A percentile compares a stretch with the other conserved stretches of the same genome.
phyloP scores from a whole-genome alignment of 805 yeast genomes.

The Kazachstania viticola region DNA sequence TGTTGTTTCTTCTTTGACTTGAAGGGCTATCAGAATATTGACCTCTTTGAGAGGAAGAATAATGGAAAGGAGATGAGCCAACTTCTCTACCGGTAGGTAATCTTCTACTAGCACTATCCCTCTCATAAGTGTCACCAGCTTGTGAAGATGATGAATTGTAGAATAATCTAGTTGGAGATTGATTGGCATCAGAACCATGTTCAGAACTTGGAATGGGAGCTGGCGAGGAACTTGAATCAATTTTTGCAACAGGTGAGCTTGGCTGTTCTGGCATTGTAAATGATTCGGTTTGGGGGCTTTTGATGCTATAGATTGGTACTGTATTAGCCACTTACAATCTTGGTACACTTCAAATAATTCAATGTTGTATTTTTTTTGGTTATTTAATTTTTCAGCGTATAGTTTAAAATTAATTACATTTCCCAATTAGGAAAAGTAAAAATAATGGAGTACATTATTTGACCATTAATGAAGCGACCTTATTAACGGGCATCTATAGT shows the following conservation, averaged over 20 bases:
- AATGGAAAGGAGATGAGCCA: conserved; percentile 36
- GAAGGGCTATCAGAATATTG: conserved; percentile 19
- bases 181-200: conserved; percentile 27
- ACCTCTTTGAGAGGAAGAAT: conserved; percentile 27
- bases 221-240: conserved; percentile 26
- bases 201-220: conserved; percentile 26
- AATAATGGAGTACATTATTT: too few relatives aligned
- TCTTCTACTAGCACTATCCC: conserved; percentile 10
- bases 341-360: too few relatives aligned
- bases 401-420: too few relatives aligned
- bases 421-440: neutral
- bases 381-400: neutral
- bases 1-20: conserved; percentile 10
- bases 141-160: conserved; percentile 26
- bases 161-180: conserved; percentile 23
- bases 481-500: too few relatives aligned
- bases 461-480: neutral
- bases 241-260: conserved; percentile 29
- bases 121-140: conserved; percentile 18
- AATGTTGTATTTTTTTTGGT: too few relatives aligned
- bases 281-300: neutral
- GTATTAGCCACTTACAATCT: too few relatives aligned
- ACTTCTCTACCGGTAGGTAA: conserved; percentile 12
- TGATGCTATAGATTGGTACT: too few relatives aligned
- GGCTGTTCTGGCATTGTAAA: conserved; percentile 20